Conservation (phyloP, 129 eudicot genomes). For the Mikania micrantha region DNA sequence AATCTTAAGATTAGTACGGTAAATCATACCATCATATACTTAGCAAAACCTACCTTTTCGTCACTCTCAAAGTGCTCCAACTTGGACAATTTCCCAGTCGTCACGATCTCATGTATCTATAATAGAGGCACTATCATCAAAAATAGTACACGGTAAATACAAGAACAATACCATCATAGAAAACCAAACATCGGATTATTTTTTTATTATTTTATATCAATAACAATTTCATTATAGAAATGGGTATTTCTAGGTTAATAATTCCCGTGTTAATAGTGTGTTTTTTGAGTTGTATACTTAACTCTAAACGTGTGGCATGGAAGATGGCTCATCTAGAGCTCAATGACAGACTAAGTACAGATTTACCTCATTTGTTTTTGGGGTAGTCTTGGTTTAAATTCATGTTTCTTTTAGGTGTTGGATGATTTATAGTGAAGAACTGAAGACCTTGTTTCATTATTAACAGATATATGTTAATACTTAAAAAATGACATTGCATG, state of each 20-base stretch:
- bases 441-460: background rate
- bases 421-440: background rate
- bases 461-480: background rate
- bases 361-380: background rate
- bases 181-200: background rate
- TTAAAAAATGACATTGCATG: background rate
- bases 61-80: constrained; percentile 93
- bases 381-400: background rate
- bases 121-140: constrained; percentile 20
- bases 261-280: background rate
- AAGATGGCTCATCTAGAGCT: background rate
- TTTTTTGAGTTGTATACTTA: background rate
- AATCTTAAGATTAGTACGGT: background rate
- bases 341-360: background rate
- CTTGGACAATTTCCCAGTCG: constrained; percentile 87
- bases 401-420: background rate
- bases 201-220: background rate
- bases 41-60: constrained; percentile 58
- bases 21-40: background rate
- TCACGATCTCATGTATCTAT: constrained; percentile 90
- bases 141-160: constrained; percentile 5
- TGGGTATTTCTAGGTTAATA: background rate
- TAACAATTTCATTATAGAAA: background rate
- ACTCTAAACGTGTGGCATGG: background rate
- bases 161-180: background rate